Base-by-base conservation (phyloP, 768 basidiomycete genomes). In the Suillus brevipes region DNA sequence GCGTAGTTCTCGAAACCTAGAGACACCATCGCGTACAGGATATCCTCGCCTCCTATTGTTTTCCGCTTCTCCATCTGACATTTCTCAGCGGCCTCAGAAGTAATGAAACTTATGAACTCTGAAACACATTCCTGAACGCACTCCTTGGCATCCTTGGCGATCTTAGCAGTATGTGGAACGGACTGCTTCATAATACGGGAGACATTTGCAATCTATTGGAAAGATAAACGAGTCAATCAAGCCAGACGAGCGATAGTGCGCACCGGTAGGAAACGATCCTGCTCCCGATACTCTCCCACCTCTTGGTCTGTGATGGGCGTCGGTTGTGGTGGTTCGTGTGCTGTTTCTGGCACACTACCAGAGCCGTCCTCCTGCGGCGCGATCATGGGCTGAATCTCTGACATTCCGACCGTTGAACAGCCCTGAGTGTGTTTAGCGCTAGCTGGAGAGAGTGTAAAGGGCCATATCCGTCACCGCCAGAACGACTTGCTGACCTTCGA, bases 21-120 rank as follows among this genome's bases (percentile, higher is more conserved):
- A 43, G 89, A 85, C 42, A 85, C 80, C 94, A 98, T 95, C n/a
- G 95, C 95, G 69, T 94, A 91, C 64, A 99, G 78, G 55, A 99
- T 96, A 76, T 99, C 97, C 82, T 99, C 96, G 31, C 97, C 97
- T 14, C 94, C 95, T 52, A 98, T 95, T 65, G 97, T 99, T 82
- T 99, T 99, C 67, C 97, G 85, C 79, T 99, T 99, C 81, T 98
- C 96, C 70, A 91, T 82, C 74, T 91, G 86, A 69, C 95, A 96
- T 72, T 94, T 94, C 78, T 98, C 97, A 18, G 94, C 94, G 6
- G 97, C 97, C 77, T 99, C 97, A 52, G 90, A 92, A 36, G 96
- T 97, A 80, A 99, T 95, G 84, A 99, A 99, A 70, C 89, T 89
- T 77, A 99, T 98, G 82, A 97, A 99, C 80, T 99, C 97, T 50